A percentile compares a stretch with the other conserved stretches of the same genome.
Conservation (phyloP, 2,329 filamentous ascomycete species). For the Myriosclerotinia duriaeana region DNA sequence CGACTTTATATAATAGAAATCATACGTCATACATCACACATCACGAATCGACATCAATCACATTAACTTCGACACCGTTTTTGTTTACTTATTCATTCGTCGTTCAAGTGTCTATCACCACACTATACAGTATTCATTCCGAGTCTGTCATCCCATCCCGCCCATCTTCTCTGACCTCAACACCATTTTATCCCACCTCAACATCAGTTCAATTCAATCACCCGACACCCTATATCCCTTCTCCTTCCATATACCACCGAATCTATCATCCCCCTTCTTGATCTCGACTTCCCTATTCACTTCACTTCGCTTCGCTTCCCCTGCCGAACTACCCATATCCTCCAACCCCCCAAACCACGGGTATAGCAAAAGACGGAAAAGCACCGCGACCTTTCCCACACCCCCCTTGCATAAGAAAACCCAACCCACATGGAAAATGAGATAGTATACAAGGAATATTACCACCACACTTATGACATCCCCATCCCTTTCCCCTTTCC, state of each 20-base stretch:
- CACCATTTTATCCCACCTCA: not conserved
- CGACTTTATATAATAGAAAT: too few species aligned
- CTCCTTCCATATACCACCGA: not conserved
- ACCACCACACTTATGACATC: conserved; percentile 10
- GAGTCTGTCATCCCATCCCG: not conserved
- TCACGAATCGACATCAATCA: not conserved
- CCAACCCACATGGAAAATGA: not conserved
- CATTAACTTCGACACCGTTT: not conserved
- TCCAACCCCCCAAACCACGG: conserved; percentile 11
- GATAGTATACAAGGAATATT: conserved; percentile 21
- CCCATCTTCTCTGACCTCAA: not conserved
- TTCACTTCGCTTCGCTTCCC: not conserved
- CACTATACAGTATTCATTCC: not conserved
- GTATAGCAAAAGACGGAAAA: conserved; percentile 14
- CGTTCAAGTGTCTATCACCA: not conserved
- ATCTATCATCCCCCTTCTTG: not conserved
- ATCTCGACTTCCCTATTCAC: not conserved
- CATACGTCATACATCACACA: too few species aligned
- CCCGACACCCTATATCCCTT: not conserved
- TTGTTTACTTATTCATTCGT: conserved; percentile 6
- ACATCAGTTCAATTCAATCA: not conserved
- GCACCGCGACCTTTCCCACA: conserved; percentile 1
- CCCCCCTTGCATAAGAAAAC: conserved; percentile 1
- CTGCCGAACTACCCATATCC: not conserved
- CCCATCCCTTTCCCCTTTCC: not conserved